Percentiles rank a stretch among this genome's conserved stretches.
Evolutionary conservation across 371 early-diverging fungal genomes (phyloP).

Genomic region (Mortierella sp.): DNA sequence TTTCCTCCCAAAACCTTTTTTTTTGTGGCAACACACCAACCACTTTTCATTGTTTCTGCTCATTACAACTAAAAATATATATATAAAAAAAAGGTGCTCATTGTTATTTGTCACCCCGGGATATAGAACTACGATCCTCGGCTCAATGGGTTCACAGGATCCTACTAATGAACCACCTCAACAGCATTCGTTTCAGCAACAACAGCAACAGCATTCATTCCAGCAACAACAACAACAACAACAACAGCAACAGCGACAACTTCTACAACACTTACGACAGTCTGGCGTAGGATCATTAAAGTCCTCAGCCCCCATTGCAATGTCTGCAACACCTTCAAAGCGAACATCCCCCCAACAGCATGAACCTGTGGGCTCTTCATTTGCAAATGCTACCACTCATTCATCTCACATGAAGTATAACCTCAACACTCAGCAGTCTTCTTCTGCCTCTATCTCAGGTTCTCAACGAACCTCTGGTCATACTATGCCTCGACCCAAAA

Average conservation of each 20-base stretch:
- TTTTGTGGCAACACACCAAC: no score
- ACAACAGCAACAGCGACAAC: background rate
- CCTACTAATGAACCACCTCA: background rate
- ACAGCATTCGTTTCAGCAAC: no score
- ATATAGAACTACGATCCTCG: background rate
- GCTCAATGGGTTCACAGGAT: background rate
- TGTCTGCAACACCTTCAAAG: background rate
- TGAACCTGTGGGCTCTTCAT: background rate
- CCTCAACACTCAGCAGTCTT: background rate
- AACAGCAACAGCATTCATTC: no score
- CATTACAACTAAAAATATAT: no score
- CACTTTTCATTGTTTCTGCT: no score
- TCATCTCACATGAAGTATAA: background rate
- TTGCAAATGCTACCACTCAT: background rate
- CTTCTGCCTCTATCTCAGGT: conserved; percentile 8
- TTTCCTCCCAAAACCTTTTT: no score
- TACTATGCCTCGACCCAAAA: conserved; percentile 28
- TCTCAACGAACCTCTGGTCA: conserved; percentile 10
- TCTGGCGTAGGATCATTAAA: background rate
- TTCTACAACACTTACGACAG: no score
- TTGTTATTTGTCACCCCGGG: background rate
- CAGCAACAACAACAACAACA: no score
- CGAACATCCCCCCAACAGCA: background rate
- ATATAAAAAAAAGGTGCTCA: no score
- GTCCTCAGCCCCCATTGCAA: background rate